Evolutionary conservation across 805 yeast species (phyloP), one percentile per base, ranked within the genome.

Genomic region (Pichia nanzhaoensis): DNA sequence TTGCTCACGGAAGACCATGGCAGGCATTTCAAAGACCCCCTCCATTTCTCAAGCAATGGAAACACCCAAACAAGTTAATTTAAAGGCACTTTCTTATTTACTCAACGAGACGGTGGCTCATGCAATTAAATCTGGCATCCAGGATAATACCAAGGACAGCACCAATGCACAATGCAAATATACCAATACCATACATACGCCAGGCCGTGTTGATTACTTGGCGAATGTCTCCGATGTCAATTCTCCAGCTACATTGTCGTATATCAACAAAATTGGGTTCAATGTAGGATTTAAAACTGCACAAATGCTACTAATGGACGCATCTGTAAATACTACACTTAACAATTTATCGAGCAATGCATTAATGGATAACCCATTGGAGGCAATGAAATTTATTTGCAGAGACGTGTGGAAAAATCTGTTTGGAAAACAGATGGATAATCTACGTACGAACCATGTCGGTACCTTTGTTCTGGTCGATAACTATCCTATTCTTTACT

Each of bases 351-450:
- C 47, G 10, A 44, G 35, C 12, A 32, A 36, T 21, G 33, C 42
- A 20, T 16, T 44, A 9, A 22, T 27, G 13, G 43, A 38, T 4
- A 37, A 37, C 19, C 71, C 84, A 12, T 64, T 91, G 33, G 90
- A 86, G 52, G 75, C 91, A 34, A 86, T 93, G 87, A 91, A 91
- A 64, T 89, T 87, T 60, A 77, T 93, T 5, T 90, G 98, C 60
- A 75, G 95, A 38, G 97, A 90, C 54, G 83, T 90, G 24, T 93
- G 98, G 98, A 80, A 77, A 54, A 66, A 74, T 43, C 59, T 91
- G 24, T 88, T 78, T 64, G 78, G 80, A 33, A 91, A 89, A 63
- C 96, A 85, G 60, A 86, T 93, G 70, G 97, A 90, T 60, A 89
- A 88, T 54, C 70, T 93, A 47, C 76, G 95, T 50, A 93, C 99